These are phyloP conservation scores for Taphrina populina DNA, from an alignment of 1,139 yeast species.

Conservation along the genomic window DNA sequence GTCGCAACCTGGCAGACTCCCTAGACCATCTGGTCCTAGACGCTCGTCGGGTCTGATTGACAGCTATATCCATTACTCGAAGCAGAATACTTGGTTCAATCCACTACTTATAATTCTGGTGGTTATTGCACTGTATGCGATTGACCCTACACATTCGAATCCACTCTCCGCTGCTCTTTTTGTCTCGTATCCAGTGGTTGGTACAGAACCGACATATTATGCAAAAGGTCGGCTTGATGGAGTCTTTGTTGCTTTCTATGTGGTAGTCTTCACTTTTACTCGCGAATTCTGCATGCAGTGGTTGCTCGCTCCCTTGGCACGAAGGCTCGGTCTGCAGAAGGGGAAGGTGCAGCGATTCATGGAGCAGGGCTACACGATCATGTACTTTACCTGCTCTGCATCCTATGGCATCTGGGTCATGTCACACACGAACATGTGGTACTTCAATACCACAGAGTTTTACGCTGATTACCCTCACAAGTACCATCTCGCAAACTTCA, in stretches of 20 bases:
- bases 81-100: constrained; percentile 26
- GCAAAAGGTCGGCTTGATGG: constrained; percentile 88
- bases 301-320: constrained; percentile 72
- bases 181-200: constrained; percentile 35
- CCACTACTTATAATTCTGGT: constrained; percentile 22
- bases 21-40: constrained; percentile 12
- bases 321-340: constrained; percentile 39
- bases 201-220: constrained; percentile 48
- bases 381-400: constrained; percentile 78
- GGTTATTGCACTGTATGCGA: constrained; percentile 10
- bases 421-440: constrained; percentile 82
- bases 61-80: constrained; percentile 15
- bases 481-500: constrained; percentile 67
- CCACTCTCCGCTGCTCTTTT: constrained; percentile 30
- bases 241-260: constrained; percentile 72
- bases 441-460: constrained; percentile 77
- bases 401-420: constrained; percentile 72
- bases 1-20: constrained; percentile 27
- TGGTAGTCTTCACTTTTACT: constrained; percentile 81
- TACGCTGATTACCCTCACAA: constrained; percentile 80
- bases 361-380: constrained; percentile 86
- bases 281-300: constrained; percentile 90
- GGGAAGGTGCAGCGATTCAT: constrained; percentile 66
- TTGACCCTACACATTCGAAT: constrained; percentile 16
- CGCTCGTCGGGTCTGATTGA: constrained; percentile 16